These are phyloP conservation scores for Lachancea meyersii DNA, from an alignment of 805 yeast species.

Conservation along the genomic window DNA sequence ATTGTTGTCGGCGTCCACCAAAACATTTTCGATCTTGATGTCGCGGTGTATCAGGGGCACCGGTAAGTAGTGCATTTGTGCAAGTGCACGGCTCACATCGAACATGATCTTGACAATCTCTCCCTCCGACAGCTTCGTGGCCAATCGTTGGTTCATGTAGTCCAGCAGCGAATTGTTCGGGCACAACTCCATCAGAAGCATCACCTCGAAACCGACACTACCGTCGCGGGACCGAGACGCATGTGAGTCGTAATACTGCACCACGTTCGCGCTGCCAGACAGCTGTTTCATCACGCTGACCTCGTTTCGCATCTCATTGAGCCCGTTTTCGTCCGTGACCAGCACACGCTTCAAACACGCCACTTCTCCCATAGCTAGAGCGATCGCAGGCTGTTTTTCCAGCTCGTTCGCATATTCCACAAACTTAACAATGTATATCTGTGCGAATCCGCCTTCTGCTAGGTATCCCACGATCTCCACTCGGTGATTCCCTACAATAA, in stretches of 20 bases:
- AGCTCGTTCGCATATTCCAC: conserved; percentile 25
- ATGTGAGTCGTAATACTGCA: conserved; percentile 67
- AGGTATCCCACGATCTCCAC: conserved; percentile 50
- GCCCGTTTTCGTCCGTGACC: conserved; percentile 64
- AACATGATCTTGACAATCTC: conserved; percentile 80
- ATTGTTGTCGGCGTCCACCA: conserved; percentile 60
- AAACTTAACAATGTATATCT: conserved; percentile 60
- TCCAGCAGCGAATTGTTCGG: conserved; percentile 82
- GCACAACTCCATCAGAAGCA: conserved; percentile 89
- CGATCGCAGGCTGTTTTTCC: conserved; percentile 7
- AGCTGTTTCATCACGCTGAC: conserved; percentile 72
- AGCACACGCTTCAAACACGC: conserved; percentile 71
- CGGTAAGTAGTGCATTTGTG: conserved; percentile 70
- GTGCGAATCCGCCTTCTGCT: conserved; percentile 78
- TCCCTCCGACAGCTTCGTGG: conserved; percentile 65
- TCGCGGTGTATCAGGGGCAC: conserved; percentile 84
- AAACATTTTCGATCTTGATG: conserved; percentile 88
- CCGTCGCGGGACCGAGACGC: conserved; percentile 48
- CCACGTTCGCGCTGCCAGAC: conserved; percentile 51
- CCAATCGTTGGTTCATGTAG: conserved; percentile 80
- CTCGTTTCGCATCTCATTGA: conserved; percentile 60
- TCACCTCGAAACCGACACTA: conserved; percentile 65
- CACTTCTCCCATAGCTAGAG: conserved; percentile 37
- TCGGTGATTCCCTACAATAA: conserved; percentile 58
- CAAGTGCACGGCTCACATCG: conserved; percentile 73